A percentile compares a stretch with the other conserved stretches of the same genome.
phyloP scores from a whole-genome alignment of 192 early-diverging fungal species.

The Rhizophagus sp. region DNA sequence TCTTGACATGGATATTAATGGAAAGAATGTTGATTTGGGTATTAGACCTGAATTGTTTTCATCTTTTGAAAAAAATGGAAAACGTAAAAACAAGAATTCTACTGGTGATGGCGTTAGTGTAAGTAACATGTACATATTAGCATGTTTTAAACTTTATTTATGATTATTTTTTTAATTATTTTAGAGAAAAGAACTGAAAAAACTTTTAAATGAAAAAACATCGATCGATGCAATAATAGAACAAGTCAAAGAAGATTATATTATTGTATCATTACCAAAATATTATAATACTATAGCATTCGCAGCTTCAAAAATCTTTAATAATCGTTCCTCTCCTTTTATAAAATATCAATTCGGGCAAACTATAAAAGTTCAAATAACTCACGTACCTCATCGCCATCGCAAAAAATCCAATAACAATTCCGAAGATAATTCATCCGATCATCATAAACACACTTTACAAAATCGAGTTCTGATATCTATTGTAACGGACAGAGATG shows the following conservation, averaged over 20 bases:
- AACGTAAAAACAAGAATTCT: background rate
- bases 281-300: constrained; percentile 55
- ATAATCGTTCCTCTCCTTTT: constrained; percentile 63
- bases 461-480: constrained; percentile 74
- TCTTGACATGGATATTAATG: constrained; percentile 70
- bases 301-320: constrained; percentile 58
- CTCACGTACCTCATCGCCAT: constrained; percentile 39
- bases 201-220: constrained; percentile 40
- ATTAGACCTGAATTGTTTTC: constrained; percentile 45
- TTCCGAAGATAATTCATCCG: background rate
- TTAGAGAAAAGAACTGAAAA: constrained; percentile 31
- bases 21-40: constrained; percentile 65
- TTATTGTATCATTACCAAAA: constrained; percentile 65
- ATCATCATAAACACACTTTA: constrained; percentile 44
- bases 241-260: constrained; percentile 79
- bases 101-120: background rate
- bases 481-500: constrained; percentile 53
- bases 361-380: constrained; percentile 46
- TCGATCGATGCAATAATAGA: constrained; percentile 63
- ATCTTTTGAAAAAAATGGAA: background rate
- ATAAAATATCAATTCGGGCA: constrained; percentile 62
- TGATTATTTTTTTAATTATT: background rate
- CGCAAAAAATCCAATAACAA: background rate
- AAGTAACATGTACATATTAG: background rate
- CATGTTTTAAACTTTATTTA: background rate